Base-by-base conservation (phyloP, 768 basidiomycete species). In the Rhodosporidiobolus sp. region DNA sequence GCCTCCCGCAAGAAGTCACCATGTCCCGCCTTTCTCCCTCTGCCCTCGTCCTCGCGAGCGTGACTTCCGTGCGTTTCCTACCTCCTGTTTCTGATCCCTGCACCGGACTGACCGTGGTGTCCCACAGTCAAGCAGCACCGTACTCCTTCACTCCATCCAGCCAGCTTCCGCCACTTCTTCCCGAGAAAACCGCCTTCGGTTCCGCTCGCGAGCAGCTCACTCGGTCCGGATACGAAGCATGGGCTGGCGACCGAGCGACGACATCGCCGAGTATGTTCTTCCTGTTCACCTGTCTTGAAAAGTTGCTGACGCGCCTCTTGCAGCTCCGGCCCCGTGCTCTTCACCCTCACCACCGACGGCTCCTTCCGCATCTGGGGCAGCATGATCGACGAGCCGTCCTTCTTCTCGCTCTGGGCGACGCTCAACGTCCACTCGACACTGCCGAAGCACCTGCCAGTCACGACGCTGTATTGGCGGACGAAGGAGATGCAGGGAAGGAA, bases 351-450 rank as follows among this genome's bases (percentile, higher is more conserved):
- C 20, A 7, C 57, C 12, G 55, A 74, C 34, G 72, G 77, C 63
- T 28, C 48, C 32, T 61, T 73, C 19, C 74, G 71, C 56, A 56
- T 78, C 45, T 78, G 76, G 72, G 67, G 72, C 19, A 69, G 67
- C 62, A 68, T 79, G 48, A 72, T 78, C 38, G 78, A 79, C 69
- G 74, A 78, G 49, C 77, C 78, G 26, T 65, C 70, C 72, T 64
- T 73, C 50, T 79, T 78, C 62, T 71, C 68, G 1, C 69, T 79
- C 8, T 76, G 69, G 70, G 52, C 57, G 6, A 69, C 76, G 7
- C 52, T 74, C 17, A 54, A 68, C 50, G 53, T 68, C 14, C 55
- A 61, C 43, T 28, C 70, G 22, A 20, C 60, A 7, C 38, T 65
- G 16, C 59, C 68, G 16, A 35, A 45, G 16, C 62, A 63, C 5